A percentile compares a stretch with the other conserved stretches of the same genome.
Evolutionary conservation across 306 rosid genomes (phyloP).

Genomic region (Alnus rubra): DNA sequence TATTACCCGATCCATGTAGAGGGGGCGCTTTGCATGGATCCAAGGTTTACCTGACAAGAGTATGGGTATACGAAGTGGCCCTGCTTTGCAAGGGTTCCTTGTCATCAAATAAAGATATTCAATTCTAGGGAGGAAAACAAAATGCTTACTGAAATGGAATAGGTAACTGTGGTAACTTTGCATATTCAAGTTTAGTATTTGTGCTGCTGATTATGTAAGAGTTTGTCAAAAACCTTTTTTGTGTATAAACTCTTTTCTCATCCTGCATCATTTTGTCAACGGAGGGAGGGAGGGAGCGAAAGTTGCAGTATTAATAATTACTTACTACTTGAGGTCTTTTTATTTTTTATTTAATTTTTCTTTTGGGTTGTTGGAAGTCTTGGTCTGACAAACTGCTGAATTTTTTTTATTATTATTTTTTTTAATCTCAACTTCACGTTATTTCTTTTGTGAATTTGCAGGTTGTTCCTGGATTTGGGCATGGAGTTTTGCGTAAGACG

Average conservation of each 20-base stretch:
- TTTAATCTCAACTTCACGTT: slow-evolving; percentile 11
- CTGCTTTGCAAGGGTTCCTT: too few species aligned
- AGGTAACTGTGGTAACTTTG: neutral
- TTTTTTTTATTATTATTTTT: too few species aligned
- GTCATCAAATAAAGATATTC: too few species aligned
- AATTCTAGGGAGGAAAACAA: neutral
- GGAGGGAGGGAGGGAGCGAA: too few species aligned
- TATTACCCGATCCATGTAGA: too few species aligned
- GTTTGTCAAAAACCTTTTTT: too few species aligned
- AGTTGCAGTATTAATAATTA: neutral
- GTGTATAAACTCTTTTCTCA: too few species aligned
- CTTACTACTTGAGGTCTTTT: neutral
- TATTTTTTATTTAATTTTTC: neutral
- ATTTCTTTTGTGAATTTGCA: slow-evolving; percentile 33
- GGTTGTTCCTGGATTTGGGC: slow-evolving; percentile 99
- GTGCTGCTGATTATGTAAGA: neutral
- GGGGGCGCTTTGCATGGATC: too few species aligned
- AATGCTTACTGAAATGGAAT: neutral
- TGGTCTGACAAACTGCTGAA: slow-evolving; percentile 11
- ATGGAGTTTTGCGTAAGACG: slow-evolving; percentile 94
- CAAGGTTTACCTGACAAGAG: too few species aligned
- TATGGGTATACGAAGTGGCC: too few species aligned
- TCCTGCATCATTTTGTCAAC: too few species aligned
- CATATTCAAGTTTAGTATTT: neutral
- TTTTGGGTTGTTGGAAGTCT: too few species aligned